Percentiles rank a stretch among this genome's conserved stretches.
Conservation (phyloP, 768 basidiomycete species). For the Russula olivacea region DNA sequence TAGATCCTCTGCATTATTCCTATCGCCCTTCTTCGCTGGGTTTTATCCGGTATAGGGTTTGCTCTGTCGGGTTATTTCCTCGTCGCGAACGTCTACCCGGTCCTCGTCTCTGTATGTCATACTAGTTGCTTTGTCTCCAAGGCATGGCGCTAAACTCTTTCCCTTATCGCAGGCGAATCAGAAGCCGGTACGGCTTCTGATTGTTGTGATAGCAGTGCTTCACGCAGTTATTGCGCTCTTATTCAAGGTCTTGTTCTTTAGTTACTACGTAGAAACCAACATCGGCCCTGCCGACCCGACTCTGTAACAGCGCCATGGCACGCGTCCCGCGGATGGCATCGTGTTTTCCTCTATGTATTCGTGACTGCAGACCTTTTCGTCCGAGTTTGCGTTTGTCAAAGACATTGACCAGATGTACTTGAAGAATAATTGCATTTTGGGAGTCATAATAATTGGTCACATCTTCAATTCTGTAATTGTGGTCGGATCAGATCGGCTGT, state of each 20-base stretch:
- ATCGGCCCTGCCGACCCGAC: conserved; percentile 37
- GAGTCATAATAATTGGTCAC: too few species aligned
- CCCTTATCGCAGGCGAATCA: conserved; percentile 60
- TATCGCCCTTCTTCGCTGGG: conserved; percentile 76
- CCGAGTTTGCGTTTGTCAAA: neutral
- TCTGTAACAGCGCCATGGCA: conserved; percentile 23
- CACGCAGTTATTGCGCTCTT: conserved; percentile 79
- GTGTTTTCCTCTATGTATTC: neutral
- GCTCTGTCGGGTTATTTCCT: conserved; percentile 85
- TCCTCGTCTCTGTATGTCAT: conserved; percentile 69
- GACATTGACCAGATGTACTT: too few species aligned
- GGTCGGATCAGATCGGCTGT: too few species aligned
- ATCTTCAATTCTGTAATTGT: too few species aligned
- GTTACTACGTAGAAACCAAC: conserved; percentile 42
- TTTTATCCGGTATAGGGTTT: conserved; percentile 66
- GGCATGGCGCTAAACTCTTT: neutral
- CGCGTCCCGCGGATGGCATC: neutral
- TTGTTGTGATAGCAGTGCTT: conserved; percentile 65
- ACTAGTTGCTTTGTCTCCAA: neutral
- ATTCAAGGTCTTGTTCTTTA: conserved; percentile 78
- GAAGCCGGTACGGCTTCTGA: conserved; percentile 77
- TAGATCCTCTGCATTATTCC: conserved; percentile 85
- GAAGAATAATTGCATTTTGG: too few species aligned
- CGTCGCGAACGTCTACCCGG: conserved; percentile 77
- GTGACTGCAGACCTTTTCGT: neutral